Conservation (phyloP, 2,329 filamentous ascomycete species). For the Hypoxylon rubiginosum region DNA sequence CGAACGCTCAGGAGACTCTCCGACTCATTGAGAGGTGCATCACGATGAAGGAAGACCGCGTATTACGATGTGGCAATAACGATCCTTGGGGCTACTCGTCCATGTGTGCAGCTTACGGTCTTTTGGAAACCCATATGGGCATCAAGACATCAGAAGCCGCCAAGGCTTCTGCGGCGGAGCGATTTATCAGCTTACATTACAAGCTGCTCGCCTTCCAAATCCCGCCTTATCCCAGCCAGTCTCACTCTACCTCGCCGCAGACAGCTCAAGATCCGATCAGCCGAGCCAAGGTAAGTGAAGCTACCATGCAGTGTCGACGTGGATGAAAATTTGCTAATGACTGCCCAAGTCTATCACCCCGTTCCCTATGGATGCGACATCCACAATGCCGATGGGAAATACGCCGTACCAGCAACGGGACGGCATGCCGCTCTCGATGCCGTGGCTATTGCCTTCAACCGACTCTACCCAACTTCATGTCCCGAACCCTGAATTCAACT, state of each 20-base stretch:
- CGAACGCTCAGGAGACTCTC: slow-evolving; percentile 71
- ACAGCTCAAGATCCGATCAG: slow-evolving; percentile 43
- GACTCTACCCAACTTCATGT: slow-evolving; percentile 52
- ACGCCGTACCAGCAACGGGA: slow-evolving; percentile 46
- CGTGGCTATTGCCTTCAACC: slow-evolving; percentile 51
- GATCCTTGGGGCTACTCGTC: slow-evolving; percentile 75
- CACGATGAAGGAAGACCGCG: slow-evolving; percentile 71
- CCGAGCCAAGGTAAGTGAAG: slow-evolving; percentile 52
- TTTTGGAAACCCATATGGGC: slow-evolving; percentile 71
- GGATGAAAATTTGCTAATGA: slow-evolving; percentile 46
- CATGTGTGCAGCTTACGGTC: slow-evolving; percentile 71
- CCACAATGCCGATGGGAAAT: slow-evolving; percentile 41
- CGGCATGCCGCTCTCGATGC: slow-evolving; percentile 49
- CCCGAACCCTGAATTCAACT: slow-evolving; percentile 66
- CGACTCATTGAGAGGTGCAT: slow-evolving; percentile 73
- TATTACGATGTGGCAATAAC: slow-evolving; percentile 72
- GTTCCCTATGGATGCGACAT: slow-evolving; percentile 54
- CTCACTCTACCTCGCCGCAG: slow-evolving; percentile 42
- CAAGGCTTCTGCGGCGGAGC: slow-evolving; percentile 70
- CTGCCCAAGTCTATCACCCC: slow-evolving; percentile 57
- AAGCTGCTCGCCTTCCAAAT: slow-evolving; percentile 69
- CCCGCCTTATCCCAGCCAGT: slow-evolving; percentile 55
- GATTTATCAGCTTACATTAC: slow-evolving; percentile 71
- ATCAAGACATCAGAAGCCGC: slow-evolving; percentile 69
- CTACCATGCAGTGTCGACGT: slow-evolving; percentile 1